Percentiles rank a stretch among this genome's conserved stretches.
phyloP scores from a whole-genome alignment of 495 filamentous ascomycete genomes.

The Lasiosphaeria ovina region DNA sequence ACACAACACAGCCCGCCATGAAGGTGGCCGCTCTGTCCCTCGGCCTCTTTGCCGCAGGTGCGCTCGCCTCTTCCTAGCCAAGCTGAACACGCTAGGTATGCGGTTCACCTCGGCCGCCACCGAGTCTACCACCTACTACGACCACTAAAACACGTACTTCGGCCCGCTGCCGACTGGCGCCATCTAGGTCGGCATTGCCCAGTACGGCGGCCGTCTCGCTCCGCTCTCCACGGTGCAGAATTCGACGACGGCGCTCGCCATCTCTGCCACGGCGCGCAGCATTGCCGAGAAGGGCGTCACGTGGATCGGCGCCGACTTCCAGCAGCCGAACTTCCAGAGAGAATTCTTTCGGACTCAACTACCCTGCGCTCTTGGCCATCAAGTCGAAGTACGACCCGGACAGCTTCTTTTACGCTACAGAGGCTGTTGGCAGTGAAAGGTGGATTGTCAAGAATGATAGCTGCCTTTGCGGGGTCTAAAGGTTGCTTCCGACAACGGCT shows the following conservation, averaged over 20 bases:
- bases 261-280: slow-evolving; percentile 39
- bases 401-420: slow-evolving; percentile 49
- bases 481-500: neutral
- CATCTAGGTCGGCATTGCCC: slow-evolving; percentile 47
- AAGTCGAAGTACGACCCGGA: slow-evolving; percentile 55
- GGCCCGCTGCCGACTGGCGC: slow-evolving; percentile 38
- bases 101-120: slow-evolving; percentile 19
- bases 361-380: slow-evolving; percentile 39
- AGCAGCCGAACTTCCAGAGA: slow-evolving; percentile 50
- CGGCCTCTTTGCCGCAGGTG: slow-evolving; percentile 20
- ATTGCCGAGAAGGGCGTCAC: slow-evolving; percentile 42
- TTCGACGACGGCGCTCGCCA: slow-evolving; percentile 14
- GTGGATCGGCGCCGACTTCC: slow-evolving; percentile 38
- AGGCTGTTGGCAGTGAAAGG: slow-evolving; percentile 45
- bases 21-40: slow-evolving; percentile 17
- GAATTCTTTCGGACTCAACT: slow-evolving; percentile 55
- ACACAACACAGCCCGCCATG: slow-evolving; percentile 13
- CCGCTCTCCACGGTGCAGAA: slow-evolving; percentile 49
- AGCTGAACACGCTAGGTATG: slow-evolving; percentile 33
- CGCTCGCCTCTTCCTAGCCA: slow-evolving; percentile 18
- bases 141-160: slow-evolving; percentile 46
- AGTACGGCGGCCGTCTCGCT: slow-evolving; percentile 61
- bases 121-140: slow-evolving; percentile 44
- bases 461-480: slow-evolving; percentile 28
- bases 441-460: slow-evolving; percentile 27